A percentile compares a stretch with the other conserved stretches of the same genome.
Conservation (phyloP, 805 yeast species). For the Candida broadrunensis region DNA sequence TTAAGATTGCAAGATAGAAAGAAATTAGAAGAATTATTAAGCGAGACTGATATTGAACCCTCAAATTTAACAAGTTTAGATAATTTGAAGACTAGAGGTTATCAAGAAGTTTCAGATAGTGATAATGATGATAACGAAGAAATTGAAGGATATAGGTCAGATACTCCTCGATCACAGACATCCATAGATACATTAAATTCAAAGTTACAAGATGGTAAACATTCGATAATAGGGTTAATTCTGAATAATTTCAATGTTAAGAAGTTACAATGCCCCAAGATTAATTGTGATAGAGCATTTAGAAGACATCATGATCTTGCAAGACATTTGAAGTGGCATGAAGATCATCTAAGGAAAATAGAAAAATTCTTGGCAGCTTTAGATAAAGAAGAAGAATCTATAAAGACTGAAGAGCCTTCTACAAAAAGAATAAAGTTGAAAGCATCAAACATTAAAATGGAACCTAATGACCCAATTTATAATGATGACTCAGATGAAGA, state of each 20-base stretch:
- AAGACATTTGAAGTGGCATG: slow-evolving; percentile 56
- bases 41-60: slow-evolving; percentile 9
- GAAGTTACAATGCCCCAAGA: slow-evolving; percentile 44
- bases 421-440: slow-evolving; percentile 3
- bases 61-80: slow-evolving; percentile 1
- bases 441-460: background rate
- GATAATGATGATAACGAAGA: slow-evolving; percentile 3
- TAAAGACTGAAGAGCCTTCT: slow-evolving; percentile 3
- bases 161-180: slow-evolving; percentile 11
- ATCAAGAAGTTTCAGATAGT: slow-evolving; percentile 1
- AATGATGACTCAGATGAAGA: slow-evolving; percentile 7
- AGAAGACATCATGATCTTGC: slow-evolving; percentile 45
- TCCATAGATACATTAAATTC: slow-evolving; percentile 15
- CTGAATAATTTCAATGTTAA: slow-evolving; percentile 33
- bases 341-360: slow-evolving; percentile 26
- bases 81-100: background rate
- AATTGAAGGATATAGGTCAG: slow-evolving; percentile 4
- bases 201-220: slow-evolving; percentile 13
- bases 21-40: slow-evolving; percentile 17
- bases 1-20: slow-evolving; percentile 20
- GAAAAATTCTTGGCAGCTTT: slow-evolving; percentile 26
- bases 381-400: slow-evolving; percentile 9
- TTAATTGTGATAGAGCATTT: slow-evolving; percentile 53
- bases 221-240: slow-evolving; percentile 34
- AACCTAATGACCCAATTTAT: slow-evolving; percentile 1